Percentiles rank a stretch among this genome's conserved stretches.
Evolutionary conservation across 2,329 filamentous ascomycete genomes (phyloP).

Genomic region (Fusarium multiceps): DNA sequence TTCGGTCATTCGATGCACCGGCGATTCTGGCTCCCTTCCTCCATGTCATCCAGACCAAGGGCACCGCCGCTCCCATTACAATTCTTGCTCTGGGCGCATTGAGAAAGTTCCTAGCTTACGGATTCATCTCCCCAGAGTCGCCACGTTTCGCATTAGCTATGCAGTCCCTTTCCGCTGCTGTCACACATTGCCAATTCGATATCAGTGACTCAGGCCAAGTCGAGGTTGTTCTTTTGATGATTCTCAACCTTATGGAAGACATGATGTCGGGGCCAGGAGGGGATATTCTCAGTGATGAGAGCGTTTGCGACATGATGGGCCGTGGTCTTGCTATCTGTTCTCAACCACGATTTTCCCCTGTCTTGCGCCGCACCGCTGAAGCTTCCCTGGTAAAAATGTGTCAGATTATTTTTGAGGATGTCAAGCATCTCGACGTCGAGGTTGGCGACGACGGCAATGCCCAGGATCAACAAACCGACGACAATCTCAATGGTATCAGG

Average conservation of each 20-base stretch:
- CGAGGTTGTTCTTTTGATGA: slow-evolving; percentile 93
- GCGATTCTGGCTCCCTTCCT: slow-evolving; percentile 92
- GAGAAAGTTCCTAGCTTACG: slow-evolving; percentile 96
- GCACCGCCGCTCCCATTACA: slow-evolving; percentile 95
- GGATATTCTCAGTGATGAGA: slow-evolving; percentile 94
- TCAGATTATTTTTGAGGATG: slow-evolving; percentile 94
- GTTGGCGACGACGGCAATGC: slow-evolving; percentile 73
- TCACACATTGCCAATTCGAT: slow-evolving; percentile 97
- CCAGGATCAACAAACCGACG: slow-evolving; percentile 73
- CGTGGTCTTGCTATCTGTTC: slow-evolving; percentile 97
- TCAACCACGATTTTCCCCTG: slow-evolving; percentile 88
- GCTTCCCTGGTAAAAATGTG: slow-evolving; percentile 99
- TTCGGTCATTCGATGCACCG: slow-evolving; percentile 87
- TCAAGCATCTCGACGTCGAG: slow-evolving; percentile 84
- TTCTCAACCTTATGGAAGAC: slow-evolving; percentile 96
- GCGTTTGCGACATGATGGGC: slow-evolving; percentile 99
- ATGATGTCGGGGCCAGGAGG: slow-evolving; percentile 96
- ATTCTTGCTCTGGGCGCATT: slow-evolving; percentile 93
- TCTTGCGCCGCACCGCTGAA: slow-evolving; percentile 90
- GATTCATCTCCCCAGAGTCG: slow-evolving; percentile 84
- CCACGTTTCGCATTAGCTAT: slow-evolving; percentile 92
- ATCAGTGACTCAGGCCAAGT: slow-evolving; percentile 95
- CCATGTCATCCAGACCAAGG: slow-evolving; percentile 95
- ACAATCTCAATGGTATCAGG: slow-evolving; percentile 79
- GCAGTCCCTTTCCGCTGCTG: slow-evolving; percentile 92